Base-by-base conservation (phyloP, 169 alveolate genomes). In the Plasmodium gaboni region DNA sequence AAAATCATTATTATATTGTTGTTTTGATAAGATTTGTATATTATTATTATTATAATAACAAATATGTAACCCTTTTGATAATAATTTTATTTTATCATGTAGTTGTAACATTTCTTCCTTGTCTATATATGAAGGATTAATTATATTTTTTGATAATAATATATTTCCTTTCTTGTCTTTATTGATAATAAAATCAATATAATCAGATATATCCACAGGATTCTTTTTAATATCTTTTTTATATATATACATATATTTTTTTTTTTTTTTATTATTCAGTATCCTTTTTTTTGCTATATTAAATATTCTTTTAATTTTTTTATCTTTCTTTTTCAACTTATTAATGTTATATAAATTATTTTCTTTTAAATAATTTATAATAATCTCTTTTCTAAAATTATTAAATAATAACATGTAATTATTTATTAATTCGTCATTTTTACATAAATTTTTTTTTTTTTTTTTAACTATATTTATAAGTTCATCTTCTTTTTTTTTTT, bases 281-380 rank as follows among this genome's bases (percentile, higher is more conserved):
- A 5, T 38, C 46, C 46, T 38, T 38, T 38, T 38, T 4, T 38
- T 38, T 4, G 85, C 88, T 28, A 74, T 87, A 59, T 69, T 74
- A 28, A 87, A 70, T 59, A 65, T 87, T 57, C 92, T 87, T 87
- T 87, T 87, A n/a, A 74, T 67, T 68, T 83, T 69, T 55, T 69
- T 83, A 61, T 69, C 55, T 68, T 53, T 67, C 63, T 48, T 83
- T 59, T 70, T 74, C 60, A 69, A 67, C 48, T 74, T 74, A 42
- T 74, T 87, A 19, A 65, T 6, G 32, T 74, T 74, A 73, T 87
- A 74, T 28, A 74, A 87, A 73, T 87, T 87, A 73, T 87, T 24
- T 17, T 51, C 59, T 63, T 87, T 68, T 38, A 74, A 87, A 74
- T 87, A 87, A n/a, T 87, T 73, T 4, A 74, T 55, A 28, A 87